A percentile compares a stretch with the other conserved stretches of the same genome.
Conservation (phyloP, 2,329 filamentous ascomycete genomes). For the Exophiala sp. region DNA sequence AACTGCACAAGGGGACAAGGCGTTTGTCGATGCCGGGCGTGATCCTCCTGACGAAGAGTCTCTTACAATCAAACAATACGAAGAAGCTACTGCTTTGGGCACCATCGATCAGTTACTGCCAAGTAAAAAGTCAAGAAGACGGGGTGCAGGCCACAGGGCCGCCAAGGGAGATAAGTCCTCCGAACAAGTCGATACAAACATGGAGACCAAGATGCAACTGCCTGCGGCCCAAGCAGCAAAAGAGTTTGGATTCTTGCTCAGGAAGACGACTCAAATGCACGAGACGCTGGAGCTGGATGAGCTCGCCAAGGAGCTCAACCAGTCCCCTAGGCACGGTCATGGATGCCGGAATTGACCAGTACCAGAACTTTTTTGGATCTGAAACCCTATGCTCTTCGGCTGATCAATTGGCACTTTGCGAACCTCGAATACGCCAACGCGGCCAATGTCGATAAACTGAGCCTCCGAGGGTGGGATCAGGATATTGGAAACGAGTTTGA, state of each 20-base stretch:
- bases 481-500: slow-evolving; percentile 98
- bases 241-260: slow-evolving; percentile 75
- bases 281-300: slow-evolving; percentile 65
- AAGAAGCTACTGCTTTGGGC: slow-evolving; percentile 62
- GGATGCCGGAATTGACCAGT: slow-evolving; percentile 85
- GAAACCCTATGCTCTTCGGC: slow-evolving; percentile 75
- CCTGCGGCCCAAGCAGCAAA: slow-evolving; percentile 72
- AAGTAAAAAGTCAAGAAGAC: slow-evolving; percentile 39
- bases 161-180: slow-evolving; percentile 54
- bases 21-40: slow-evolving; percentile 72
- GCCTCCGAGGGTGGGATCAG: slow-evolving; percentile 89
- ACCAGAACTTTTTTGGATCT: slow-evolving; percentile 75
- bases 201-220: slow-evolving; percentile 65
- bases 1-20: slow-evolving; percentile 74
- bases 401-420: slow-evolving; percentile 97
- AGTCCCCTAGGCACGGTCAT: slow-evolving; percentile 86
- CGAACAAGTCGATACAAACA: slow-evolving; percentile 62
- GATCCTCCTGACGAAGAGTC: slow-evolving; percentile 69
- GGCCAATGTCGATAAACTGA: slow-evolving; percentile 76
- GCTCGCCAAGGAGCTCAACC: slow-evolving; percentile 56
- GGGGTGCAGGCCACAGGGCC: slow-evolving; percentile 42
- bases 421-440: slow-evolving; percentile 98
- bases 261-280: slow-evolving; percentile 55
- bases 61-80: slow-evolving; percentile 65
- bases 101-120: slow-evolving; percentile 41